Evolutionary conservation across 2,329 filamentous ascomycete genomes (phyloP).

Genomic region (Septoria petroselini): DNA sequence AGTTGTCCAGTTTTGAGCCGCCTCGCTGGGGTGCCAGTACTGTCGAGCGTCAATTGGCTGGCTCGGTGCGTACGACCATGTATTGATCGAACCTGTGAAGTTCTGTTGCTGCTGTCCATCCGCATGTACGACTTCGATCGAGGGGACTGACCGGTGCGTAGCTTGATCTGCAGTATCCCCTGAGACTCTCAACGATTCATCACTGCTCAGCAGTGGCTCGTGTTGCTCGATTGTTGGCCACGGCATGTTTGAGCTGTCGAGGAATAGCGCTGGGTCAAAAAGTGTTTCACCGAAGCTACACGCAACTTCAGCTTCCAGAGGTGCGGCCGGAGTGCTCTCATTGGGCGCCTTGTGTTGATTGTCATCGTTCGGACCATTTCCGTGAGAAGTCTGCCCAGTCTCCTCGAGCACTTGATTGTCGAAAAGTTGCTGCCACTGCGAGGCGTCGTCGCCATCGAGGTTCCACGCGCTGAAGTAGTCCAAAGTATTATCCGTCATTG

Average conservation of each 20-base stretch:
- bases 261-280: constrained; percentile 3
- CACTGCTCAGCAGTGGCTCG: neutral
- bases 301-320: constrained; percentile 3
- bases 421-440: constrained; percentile 10
- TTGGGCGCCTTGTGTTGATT: neutral
- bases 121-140: neutral
- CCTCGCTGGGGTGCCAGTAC: neutral
- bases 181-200: neutral
- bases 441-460: neutral
- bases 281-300: neutral
- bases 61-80: neutral
- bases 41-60: neutral
- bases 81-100: neutral
- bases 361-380: neutral
- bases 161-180: neutral
- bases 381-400: neutral
- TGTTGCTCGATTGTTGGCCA: constrained; percentile 9
- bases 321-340: constrained; percentile 2
- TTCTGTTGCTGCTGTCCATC: neutral
- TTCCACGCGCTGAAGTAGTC: constrained; percentile 4
- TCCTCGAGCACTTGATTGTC: constrained; percentile 1
- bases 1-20: neutral
- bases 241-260: constrained; percentile 2
- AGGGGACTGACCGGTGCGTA: neutral
- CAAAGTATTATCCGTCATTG: constrained; percentile 1